Conservation (phyloP, 2,329 filamentous ascomycete genomes). For the Metarhizium brunneum region DNA sequence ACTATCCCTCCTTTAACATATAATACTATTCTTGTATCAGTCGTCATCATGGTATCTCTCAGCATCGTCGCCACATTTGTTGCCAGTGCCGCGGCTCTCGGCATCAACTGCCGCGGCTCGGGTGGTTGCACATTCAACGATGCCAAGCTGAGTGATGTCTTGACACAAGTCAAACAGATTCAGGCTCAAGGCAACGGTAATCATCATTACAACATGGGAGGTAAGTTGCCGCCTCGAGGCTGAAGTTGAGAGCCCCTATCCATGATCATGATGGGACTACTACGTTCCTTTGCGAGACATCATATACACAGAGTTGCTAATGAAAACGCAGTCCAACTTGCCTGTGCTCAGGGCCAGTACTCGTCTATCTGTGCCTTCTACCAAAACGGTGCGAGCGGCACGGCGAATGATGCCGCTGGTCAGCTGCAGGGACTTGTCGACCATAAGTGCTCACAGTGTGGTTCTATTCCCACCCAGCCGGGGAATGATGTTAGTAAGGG, state of each 20-base stretch:
- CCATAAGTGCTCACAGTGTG: constrained; percentile 9
- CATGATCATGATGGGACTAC: too few species aligned
- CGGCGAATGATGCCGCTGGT: constrained; percentile 7
- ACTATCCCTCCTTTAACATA: too few species aligned
- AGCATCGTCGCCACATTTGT: constrained; percentile 5
- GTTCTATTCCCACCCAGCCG: constrained; percentile 9
- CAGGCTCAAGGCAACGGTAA: constrained; percentile 8
- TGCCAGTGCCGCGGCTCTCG: constrained; percentile 6
- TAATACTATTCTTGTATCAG: background rate
- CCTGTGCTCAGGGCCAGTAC: constrained; percentile 9
- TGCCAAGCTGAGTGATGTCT: constrained; percentile 5
- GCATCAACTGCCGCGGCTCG: constrained; percentile 12
- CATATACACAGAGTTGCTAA: background rate
- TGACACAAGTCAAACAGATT: constrained; percentile 8
- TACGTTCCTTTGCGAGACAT: too few species aligned
- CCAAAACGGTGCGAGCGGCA: constrained; percentile 9
- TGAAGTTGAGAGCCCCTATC: too few species aligned
- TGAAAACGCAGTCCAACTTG: constrained; percentile 8
- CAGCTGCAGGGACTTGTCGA: constrained; percentile 9
- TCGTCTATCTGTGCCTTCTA: constrained; percentile 10
- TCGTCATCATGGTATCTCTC: background rate
- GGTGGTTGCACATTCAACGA: constrained; percentile 9
- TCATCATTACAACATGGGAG: constrained; percentile 6
- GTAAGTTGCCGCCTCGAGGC: constrained; percentile 1
- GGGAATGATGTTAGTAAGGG: constrained; percentile 12